These are phyloP conservation scores for Myxozyma vanderwaltii DNA, from an alignment of 805 yeast genomes.

Conservation along the genomic window DNA sequence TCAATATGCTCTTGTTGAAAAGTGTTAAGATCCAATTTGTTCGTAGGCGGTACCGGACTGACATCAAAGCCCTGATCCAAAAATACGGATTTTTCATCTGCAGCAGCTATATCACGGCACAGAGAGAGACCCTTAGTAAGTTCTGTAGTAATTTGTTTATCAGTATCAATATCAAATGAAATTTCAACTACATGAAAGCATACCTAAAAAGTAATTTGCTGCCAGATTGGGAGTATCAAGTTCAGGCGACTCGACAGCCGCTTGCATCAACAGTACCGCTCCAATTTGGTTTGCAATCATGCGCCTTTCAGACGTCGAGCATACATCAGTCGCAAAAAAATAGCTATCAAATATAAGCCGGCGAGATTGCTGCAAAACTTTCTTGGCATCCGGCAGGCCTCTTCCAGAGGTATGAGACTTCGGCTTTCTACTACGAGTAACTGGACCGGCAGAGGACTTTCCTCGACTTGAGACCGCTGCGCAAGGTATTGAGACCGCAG, in stretches of 20 bases:
- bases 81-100: constrained; percentile 1
- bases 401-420: neutral
- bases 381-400: constrained; percentile 11
- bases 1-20: constrained; percentile 29
- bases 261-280: constrained; percentile 18
- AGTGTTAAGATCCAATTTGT: constrained; percentile 21
- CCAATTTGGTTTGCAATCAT: constrained; percentile 10
- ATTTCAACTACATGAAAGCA: neutral
- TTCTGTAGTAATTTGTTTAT: constrained; percentile 7
- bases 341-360: constrained; percentile 15
- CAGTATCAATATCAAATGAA: neutral
- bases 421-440: constrained; percentile 4
- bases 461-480: neutral
- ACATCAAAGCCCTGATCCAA: constrained; percentile 1
- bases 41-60: constrained; percentile 15
- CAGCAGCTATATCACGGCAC: constrained; percentile 12
- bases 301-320: constrained; percentile 17
- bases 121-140: constrained; percentile 18
- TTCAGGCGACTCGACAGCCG: constrained; percentile 20
- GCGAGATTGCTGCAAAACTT: constrained; percentile 10
- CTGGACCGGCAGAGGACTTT: neutral
- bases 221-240: constrained; percentile 10
- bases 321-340: constrained; percentile 2
- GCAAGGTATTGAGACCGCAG: constrained; percentile 52
- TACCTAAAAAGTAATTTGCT: constrained; percentile 23